Percentiles rank a stretch among this genome's conserved stretches.
Conservation (phyloP, 169 alveolate genomes). For the Neospora caninum region DNA sequence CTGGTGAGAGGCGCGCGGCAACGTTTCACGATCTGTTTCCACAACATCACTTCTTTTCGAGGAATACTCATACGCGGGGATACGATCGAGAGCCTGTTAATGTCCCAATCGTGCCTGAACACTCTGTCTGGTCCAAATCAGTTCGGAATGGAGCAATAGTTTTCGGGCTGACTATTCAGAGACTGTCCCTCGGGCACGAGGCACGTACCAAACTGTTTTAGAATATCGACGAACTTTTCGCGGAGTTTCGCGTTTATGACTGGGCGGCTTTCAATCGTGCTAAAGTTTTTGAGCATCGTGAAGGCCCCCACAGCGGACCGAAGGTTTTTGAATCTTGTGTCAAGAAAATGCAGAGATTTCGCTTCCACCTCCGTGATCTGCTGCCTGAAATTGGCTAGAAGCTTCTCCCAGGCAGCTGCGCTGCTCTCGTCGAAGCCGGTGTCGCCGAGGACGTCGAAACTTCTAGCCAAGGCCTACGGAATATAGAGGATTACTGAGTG, state of each 20-base stretch:
- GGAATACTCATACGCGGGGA: too few species aligned
- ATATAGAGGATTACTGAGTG: not conserved
- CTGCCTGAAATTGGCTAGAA: constrained; percentile 82
- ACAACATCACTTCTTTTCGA: too few species aligned
- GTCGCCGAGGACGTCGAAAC: constrained; percentile 80
- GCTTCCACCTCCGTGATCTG: constrained; percentile 83
- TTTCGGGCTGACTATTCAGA: too few species aligned
- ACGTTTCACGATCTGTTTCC: too few species aligned
- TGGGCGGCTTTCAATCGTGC: constrained; percentile 87
- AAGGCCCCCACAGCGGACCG: constrained; percentile 95
- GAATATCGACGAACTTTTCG: constrained; percentile 90
- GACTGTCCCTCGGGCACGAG: too few species aligned
- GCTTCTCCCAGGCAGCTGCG: constrained; percentile 79
- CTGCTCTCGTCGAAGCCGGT: constrained; percentile 83
- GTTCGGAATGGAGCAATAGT: too few species aligned
- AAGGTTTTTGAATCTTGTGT: constrained; percentile 76
- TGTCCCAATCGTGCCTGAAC: too few species aligned
- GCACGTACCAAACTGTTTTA: constrained; percentile 80
- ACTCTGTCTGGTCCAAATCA: too few species aligned
- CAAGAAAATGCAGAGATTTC: constrained; percentile 84
- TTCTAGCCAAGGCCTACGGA: constrained; percentile 68
- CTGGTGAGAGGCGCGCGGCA: too few species aligned
- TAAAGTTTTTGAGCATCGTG: constrained; percentile 90
- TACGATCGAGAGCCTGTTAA: too few species aligned
- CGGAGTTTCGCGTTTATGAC: constrained; percentile 88